These are phyloP conservation scores for Lotmaria passim DNA, from an alignment of 208 protist genomes.

Conservation along the genomic window DNA sequence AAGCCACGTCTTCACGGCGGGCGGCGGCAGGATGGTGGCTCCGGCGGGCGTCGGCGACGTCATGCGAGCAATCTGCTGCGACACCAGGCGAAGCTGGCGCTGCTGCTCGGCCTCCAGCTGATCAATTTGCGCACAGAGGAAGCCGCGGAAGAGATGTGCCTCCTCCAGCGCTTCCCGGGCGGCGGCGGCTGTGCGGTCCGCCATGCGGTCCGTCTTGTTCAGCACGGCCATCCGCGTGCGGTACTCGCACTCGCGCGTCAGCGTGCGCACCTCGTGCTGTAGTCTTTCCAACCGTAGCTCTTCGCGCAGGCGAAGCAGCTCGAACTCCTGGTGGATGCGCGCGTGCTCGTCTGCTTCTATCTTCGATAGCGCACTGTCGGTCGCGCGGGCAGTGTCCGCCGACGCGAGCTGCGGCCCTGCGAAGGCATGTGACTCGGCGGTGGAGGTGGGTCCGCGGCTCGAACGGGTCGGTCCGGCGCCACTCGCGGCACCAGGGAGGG, in stretches of 20 bases:
- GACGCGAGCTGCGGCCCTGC: neutral
- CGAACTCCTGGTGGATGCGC: conserved; percentile 38
- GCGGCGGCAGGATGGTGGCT: neutral
- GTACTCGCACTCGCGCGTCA: conserved; percentile 54
- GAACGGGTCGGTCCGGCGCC: neutral
- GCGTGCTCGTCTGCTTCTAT: conserved; percentile 29
- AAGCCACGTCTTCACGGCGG: neutral
- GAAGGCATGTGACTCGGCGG: conserved; percentile 12
- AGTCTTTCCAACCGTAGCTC: conserved; percentile 55
- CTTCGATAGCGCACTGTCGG: neutral
- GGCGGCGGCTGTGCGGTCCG: conserved; percentile 30
- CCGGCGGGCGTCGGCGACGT: neutral
- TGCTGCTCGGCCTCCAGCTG: conserved; percentile 34
- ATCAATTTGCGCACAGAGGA: conserved; percentile 34
- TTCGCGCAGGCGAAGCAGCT: conserved; percentile 32
- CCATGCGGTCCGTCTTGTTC: conserved; percentile 36
- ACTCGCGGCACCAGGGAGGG: neutral
- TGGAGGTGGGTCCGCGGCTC: conserved; percentile 5
- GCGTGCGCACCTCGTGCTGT: conserved; percentile 47
- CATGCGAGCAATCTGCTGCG: conserved; percentile 22
- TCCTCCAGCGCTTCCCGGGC: conserved; percentile 40
- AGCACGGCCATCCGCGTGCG: conserved; percentile 33
- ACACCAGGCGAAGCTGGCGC: conserved; percentile 36
- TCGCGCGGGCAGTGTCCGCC: neutral
- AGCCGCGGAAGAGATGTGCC: conserved; percentile 41